Percentiles rank a stretch among this genome's conserved stretches.
Evolutionary conservation across 306 rosid genomes (phyloP).

Genomic region (Aeschynomene evenia): DNA sequence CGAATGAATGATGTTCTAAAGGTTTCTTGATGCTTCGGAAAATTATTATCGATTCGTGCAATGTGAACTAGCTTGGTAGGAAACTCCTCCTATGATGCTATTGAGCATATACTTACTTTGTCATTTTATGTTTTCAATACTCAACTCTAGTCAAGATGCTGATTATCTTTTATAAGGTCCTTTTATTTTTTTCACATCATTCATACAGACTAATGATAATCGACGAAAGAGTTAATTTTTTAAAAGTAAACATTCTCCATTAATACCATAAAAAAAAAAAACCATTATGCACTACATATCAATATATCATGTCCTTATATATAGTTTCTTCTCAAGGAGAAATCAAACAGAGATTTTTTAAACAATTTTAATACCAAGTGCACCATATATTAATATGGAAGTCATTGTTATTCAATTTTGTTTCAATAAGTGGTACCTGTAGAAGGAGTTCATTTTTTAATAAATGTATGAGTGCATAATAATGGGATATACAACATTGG

Average conservation of each 20-base stretch:
- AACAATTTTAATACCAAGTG: not conserved
- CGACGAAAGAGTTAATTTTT: too few species aligned
- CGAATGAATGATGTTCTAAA: not conserved
- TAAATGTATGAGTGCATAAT: not conserved
- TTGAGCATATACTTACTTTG: not conserved
- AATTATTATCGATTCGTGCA: not conserved
- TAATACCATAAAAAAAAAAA: too few species aligned
- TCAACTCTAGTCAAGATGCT: not conserved
- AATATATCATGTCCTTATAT: too few species aligned
- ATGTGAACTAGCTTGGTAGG: not conserved
- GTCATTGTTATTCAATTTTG: not conserved
- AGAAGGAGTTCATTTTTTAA: not conserved
- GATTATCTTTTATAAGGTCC: not conserved
- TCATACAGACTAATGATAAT: too few species aligned
- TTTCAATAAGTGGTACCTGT: not conserved
- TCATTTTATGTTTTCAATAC: not conserved
- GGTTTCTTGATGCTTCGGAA: not conserved
- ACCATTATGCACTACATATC: too few species aligned
- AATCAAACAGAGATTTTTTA: not conserved
- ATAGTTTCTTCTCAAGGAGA: not conserved
- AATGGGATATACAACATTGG: constrained; percentile 26
- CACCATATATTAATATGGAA: not conserved
- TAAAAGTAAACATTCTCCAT: too few species aligned
- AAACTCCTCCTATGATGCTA: not conserved
- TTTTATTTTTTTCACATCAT: not conserved